Evolutionary conservation across 2,329 filamentous ascomycete genomes (phyloP), one percentile per base, ranked within the genome.

Genomic region (Xylariaceae sp.): DNA sequence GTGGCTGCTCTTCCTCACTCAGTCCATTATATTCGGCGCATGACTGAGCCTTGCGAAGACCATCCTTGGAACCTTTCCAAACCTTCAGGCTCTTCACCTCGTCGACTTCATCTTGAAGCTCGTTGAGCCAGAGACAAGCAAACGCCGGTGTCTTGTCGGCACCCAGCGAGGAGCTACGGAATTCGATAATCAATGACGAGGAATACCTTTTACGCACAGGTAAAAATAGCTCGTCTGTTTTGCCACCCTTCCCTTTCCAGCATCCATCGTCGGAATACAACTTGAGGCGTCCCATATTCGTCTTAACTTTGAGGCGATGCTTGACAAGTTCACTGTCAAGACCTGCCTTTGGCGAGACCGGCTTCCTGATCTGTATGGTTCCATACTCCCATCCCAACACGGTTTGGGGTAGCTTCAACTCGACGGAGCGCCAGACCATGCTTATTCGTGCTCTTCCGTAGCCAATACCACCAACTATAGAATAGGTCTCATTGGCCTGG

Each of bases 321-420:
- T 73, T 68, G 19, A 69, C 62, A 9, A 82, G 63, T 10, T 78
- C 71, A 1, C 72, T 60, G 0, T 78, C 72, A 1, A 84, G 67
- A n/a, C 73, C 66, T 27, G 58, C 56, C 12, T 74, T 72, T 2
- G 69, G 68, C 44, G 71, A 74, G 11, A 83, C 68, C 0, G 70
- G 62, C 0, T 78, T 74, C n/a, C 78, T 73, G 39, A 89, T 70
- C 54, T 87, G 81, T 0, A 89, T 61, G 0, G 86, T 89, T 5
- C 86, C 87, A 48, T 83, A 85, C 19, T 87, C 82, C 85, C 86
- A 89, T 1, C 87, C 87, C 1, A 81, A 68, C 31, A 85, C 65
- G 44, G 80, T 74, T 6, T 66, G 71, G 1, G 83, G 82, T 2
- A 83, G 68, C 57, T 85, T 76, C 1, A 87, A 66, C 50, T 85